phyloP scores from a whole-genome alignment of 2,329 filamentous ascomycete species.

The Diaporthe longicolla region DNA sequence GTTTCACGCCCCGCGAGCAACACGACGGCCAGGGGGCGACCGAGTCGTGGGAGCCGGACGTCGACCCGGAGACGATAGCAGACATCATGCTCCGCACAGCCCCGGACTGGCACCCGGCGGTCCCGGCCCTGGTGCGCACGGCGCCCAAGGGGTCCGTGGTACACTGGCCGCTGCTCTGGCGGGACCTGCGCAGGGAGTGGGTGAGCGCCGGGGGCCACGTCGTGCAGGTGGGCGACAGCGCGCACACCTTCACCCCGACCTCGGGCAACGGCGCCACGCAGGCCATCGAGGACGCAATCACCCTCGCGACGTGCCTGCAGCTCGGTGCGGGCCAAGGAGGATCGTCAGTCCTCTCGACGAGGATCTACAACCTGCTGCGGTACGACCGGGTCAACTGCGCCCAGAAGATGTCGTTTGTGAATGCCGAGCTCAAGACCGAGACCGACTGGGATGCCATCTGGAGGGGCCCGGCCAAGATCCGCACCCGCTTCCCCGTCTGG shows the following conservation, averaged over 20 bases:
- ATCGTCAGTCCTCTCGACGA: slow-evolving; percentile 47
- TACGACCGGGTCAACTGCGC: slow-evolving; percentile 54
- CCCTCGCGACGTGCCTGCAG: no score
- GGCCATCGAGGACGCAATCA: no score
- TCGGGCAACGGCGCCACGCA: no score
- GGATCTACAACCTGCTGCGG: slow-evolving; percentile 54
- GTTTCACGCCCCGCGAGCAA: slow-evolving; percentile 19
- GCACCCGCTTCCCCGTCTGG: slow-evolving; percentile 55
- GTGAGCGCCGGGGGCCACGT: no score
- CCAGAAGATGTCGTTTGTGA: slow-evolving; percentile 56
- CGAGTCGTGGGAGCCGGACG: slow-evolving; percentile 20
- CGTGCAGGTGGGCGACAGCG: no score
- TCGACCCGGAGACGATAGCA: slow-evolving; percentile 30
- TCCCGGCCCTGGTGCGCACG: slow-evolving; percentile 43
- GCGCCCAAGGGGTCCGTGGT: slow-evolving; percentile 49
- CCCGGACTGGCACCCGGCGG: slow-evolving; percentile 41
- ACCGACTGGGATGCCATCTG: slow-evolving; percentile 53
- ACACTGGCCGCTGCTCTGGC: slow-evolving; percentile 59
- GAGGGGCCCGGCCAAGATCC: slow-evolving; percentile 51
- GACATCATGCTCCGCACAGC: neutral
- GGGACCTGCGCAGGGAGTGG: slow-evolving; percentile 48
- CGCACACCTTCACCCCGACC: no score
- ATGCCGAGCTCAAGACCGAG: slow-evolving; percentile 54
- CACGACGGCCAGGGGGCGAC: neutral
- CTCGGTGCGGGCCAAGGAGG: no score